Conservation (phyloP, 1,284 basidiomycete genomes). For the Cryptococcus sp. region DNA sequence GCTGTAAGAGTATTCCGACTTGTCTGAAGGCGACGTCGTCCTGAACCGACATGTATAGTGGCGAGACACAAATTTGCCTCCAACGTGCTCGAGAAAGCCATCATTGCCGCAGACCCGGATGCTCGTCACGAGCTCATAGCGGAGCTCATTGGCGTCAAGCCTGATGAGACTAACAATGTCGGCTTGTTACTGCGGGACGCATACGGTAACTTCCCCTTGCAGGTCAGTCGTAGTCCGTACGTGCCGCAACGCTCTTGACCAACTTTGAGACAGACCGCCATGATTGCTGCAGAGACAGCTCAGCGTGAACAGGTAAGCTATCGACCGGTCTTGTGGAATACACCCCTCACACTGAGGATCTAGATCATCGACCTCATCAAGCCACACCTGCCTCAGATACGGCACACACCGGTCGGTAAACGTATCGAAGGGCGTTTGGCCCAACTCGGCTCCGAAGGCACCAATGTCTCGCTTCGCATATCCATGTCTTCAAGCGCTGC, state of each 20-base stretch:
- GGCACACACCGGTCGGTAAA: constrained; percentile 46
- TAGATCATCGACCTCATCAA: constrained; percentile 41
- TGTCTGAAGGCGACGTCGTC: not conserved
- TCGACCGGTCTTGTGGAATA: not conserved
- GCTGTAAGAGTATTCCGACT: constrained; percentile 45
- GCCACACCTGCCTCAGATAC: constrained; percentile 36
- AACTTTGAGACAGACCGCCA: constrained; percentile 29
- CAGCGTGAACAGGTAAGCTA: constrained; percentile 34
- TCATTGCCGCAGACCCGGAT: constrained; percentile 66
- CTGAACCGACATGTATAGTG: constrained; percentile 50
- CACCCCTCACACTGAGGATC: constrained; percentile 1
- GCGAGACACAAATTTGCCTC: constrained; percentile 93
- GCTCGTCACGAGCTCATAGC: constrained; percentile 71
- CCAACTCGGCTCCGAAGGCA: constrained; percentile 26
- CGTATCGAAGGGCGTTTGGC: constrained; percentile 35
- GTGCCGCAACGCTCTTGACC: not conserved
- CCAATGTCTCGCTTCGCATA: constrained; percentile 2
- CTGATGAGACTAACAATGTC: constrained; percentile 33
- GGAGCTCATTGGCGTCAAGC: constrained; percentile 61
- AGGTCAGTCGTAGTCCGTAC: constrained; percentile 25
- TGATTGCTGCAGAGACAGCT: constrained; percentile 31
- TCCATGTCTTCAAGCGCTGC: constrained; percentile 9
- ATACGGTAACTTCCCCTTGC: constrained; percentile 49
- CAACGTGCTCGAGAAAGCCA: constrained; percentile 93
- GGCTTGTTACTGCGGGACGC: constrained; percentile 39